Percentiles rank a stretch among this genome's conserved stretches.
These are phyloP conservation scores for Pseudopediastrum boryanum DNA, from an alignment of 139 green algal genomes.

Conservation along the genomic window DNA sequence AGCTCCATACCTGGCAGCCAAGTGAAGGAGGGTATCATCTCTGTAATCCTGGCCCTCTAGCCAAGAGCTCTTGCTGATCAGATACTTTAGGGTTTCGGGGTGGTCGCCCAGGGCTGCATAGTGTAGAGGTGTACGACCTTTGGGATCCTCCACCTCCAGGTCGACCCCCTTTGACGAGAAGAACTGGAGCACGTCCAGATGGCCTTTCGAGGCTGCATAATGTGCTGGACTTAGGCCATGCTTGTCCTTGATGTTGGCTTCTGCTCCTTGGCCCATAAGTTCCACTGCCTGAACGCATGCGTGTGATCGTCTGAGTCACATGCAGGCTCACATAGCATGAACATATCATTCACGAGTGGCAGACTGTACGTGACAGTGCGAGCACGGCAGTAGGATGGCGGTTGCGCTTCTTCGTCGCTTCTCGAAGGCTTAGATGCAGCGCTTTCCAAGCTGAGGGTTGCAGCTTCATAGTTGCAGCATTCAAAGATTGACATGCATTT, in stretches of 20 bases:
- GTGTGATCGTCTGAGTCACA: too few relatives aligned
- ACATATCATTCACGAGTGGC: too few relatives aligned
- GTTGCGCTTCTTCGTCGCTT: too few relatives aligned
- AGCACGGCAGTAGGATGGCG: too few relatives aligned
- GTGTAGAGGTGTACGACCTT: conserved; percentile 68
- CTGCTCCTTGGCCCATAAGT: conserved; percentile 63
- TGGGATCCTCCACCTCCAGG: conserved; percentile 68
- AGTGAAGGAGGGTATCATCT: conserved; percentile 71
- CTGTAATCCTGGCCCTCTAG: conserved; percentile 57
- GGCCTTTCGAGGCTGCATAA: conserved; percentile 69
- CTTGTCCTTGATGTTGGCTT: conserved; percentile 62
- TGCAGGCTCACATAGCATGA: too few relatives aligned
- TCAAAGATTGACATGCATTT: too few relatives aligned
- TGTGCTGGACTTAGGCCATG: conserved; percentile 54
- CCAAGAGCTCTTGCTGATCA: conserved; percentile 64
- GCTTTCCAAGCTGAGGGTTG: too few relatives aligned
- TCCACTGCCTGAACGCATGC: conserved; percentile 54
- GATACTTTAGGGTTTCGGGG: conserved; percentile 33
- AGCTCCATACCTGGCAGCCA: conserved; percentile 53
- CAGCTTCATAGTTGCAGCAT: too few relatives aligned
- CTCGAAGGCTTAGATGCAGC: too few relatives aligned
- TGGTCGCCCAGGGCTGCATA: conserved; percentile 47
- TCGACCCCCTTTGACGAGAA: conserved; percentile 55
- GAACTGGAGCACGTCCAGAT: conserved; percentile 56
- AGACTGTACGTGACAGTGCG: too few relatives aligned